A percentile compares a stretch with the other conserved stretches of the same genome.
Evolutionary conservation across 2,329 filamentous ascomycete genomes (phyloP).

Genomic region (Sporothrix dimorphospora): DNA sequence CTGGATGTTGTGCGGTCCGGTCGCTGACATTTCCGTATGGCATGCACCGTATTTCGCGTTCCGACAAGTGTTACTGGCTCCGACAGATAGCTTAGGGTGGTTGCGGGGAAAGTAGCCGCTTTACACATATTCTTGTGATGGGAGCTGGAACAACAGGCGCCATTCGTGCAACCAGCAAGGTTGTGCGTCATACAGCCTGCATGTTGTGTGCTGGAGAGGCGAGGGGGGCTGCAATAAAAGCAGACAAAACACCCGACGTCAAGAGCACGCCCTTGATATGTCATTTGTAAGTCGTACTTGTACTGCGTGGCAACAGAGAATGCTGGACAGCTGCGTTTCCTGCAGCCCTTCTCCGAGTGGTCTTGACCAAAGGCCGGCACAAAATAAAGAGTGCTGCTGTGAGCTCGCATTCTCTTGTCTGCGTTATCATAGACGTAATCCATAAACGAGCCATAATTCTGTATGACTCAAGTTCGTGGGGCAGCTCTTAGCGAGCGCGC

Average conservation of each 20-base stretch:
- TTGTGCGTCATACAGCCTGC: neutral
- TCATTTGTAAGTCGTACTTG: neutral
- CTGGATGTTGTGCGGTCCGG: neutral
- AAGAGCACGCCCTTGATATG: conserved; percentile 3
- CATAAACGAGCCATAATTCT: neutral
- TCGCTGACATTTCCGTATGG: neutral
- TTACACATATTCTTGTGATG: neutral
- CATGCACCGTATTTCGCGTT: neutral
- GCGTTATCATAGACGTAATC: neutral
- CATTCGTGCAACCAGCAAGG: neutral
- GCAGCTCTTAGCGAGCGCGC: conserved; percentile 12
- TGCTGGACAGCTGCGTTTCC: conserved; percentile 1
- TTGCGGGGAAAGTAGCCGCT: neutral
- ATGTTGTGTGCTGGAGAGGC: conserved; percentile 15
- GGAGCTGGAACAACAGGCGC: neutral
- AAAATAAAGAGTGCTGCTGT: neutral
- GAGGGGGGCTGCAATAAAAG: neutral
- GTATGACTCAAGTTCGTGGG: neutral
- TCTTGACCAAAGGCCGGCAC: neutral
- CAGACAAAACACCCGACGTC: neutral
- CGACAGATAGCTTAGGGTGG: neutral
- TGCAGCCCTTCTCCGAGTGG: conserved; percentile 8
- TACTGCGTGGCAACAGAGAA: neutral
- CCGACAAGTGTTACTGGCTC: neutral
- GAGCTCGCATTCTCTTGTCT: neutral